These are phyloP conservation scores for Globisporangium canariense DNA, from an alignment of 352 stramenopile genomes.

Conservation along the genomic window DNA sequence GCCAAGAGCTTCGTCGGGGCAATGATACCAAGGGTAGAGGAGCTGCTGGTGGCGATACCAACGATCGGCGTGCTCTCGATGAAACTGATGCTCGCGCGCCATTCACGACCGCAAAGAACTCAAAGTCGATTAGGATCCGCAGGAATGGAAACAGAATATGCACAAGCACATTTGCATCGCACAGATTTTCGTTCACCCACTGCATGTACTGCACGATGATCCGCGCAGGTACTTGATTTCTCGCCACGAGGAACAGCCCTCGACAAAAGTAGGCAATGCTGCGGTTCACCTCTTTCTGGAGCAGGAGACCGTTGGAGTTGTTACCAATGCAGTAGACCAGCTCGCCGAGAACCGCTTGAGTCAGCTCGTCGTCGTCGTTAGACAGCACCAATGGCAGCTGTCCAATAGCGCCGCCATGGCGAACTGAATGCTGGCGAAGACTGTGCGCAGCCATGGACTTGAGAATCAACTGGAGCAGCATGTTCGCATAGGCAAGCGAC, in stretches of 20 bases:
- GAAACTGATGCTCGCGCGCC: constrained; percentile 16
- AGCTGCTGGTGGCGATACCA: not conserved
- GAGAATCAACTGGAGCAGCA: constrained; percentile 59
- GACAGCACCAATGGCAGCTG: constrained; percentile 12
- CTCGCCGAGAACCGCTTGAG: constrained; percentile 42
- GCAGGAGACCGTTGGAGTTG: constrained; percentile 32
- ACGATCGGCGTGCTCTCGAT: not conserved
- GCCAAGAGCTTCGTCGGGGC: constrained; percentile 25
- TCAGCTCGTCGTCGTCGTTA: constrained; percentile 35
- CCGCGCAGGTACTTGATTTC: constrained; percentile 38
- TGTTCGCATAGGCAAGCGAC: constrained; percentile 47
- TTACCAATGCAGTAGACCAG: constrained; percentile 34
- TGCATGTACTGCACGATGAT: constrained; percentile 42
- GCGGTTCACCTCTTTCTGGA: constrained; percentile 68
- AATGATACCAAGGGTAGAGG: not conserved
- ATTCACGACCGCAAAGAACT: constrained; percentile 68
- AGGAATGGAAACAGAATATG: constrained; percentile 72
- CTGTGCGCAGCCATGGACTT: constrained; percentile 62
- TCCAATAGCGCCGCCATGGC: not conserved
- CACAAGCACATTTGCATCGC: constrained; percentile 50
- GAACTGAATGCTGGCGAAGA: constrained; percentile 12
- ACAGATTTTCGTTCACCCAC: constrained; percentile 31
- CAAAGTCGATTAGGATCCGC: constrained; percentile 60
- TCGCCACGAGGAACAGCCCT: constrained; percentile 50
- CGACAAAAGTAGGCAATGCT: constrained; percentile 56